Percentiles rank a stretch among this genome's conserved stretches.
Evolutionary conservation across 352 stramenopile species (phyloP).

Genomic region (Pythium dissimile): DNA sequence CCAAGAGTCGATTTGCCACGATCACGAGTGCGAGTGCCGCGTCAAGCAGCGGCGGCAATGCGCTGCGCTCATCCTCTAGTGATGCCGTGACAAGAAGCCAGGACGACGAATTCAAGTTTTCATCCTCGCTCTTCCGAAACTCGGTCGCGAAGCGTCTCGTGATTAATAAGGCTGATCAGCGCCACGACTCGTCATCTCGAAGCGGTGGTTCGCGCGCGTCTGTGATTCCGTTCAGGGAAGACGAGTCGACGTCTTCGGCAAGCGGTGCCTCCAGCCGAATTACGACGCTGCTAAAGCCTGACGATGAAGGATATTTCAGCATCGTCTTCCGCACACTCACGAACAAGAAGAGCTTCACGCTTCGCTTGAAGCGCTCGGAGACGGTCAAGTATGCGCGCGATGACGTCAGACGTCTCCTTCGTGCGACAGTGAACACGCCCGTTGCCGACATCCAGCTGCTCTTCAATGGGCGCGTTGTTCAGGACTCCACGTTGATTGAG

Average conservation of each 20-base stretch:
- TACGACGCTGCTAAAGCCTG: conserved; percentile 33
- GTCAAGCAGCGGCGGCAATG: conserved; percentile 6
- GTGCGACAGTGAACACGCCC: conserved; percentile 32
- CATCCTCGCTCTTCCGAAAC: conserved; percentile 29
- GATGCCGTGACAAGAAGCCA: conserved; percentile 5
- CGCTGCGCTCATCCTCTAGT: conserved; percentile 14
- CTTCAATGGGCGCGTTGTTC: conserved; percentile 54
- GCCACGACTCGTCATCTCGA: conserved; percentile 6
- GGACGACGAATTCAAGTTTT: conserved; percentile 31
- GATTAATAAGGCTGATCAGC: conserved; percentile 19
- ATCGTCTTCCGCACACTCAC: conserved; percentile 61
- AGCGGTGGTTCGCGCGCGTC: conserved; percentile 34
- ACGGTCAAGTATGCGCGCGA: conserved; percentile 52
- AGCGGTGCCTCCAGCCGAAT: neutral
- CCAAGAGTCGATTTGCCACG: conserved; percentile 56
- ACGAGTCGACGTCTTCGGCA: conserved; percentile 21
- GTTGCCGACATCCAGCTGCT: conserved; percentile 64
- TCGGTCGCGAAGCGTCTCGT: conserved; percentile 23
- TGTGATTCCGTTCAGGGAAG: conserved; percentile 54
- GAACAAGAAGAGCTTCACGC: conserved; percentile 68
- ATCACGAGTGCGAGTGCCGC: conserved; percentile 33
- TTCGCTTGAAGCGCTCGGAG: conserved; percentile 45
- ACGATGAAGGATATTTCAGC: conserved; percentile 53
- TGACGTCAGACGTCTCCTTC: conserved; percentile 59
- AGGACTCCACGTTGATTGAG: conserved; percentile 40